Evolutionary conservation across 495 filamentous ascomycete genomes (phyloP), one percentile per base, ranked within the genome.

Genomic region (Hypoxylon subgilvum): DNA sequence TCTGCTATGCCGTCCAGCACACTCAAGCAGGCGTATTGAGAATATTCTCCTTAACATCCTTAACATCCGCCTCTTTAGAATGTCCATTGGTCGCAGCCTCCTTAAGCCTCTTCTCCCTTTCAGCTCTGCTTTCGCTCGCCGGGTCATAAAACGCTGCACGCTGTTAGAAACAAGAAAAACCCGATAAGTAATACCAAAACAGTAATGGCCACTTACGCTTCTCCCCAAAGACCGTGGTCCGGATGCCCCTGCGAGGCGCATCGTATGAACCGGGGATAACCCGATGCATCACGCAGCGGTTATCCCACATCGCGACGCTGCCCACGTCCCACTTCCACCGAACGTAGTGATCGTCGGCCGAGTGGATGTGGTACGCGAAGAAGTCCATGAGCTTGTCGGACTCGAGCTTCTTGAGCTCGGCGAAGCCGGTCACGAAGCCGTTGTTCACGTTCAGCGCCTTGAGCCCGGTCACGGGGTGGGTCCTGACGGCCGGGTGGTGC

Each of bases 291-390:
- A 72, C 75, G 32, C 73, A 76, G 39, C 75, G 38, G 62, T 84
- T 84, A 52, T 84, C 80, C 79, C 80, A 84, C 69, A 84, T 76
- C 5, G 79, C 80, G 10, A 82, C 74, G 36, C 72, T 74, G 2
- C 81, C 81, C 31, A 79, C 76, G n/a, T 68, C 68, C 81, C 79
- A 84, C 55, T 82, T 82, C 76, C 76, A 82, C 4, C 80, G 67
- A 10, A 82, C 79, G 42, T 70, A 72, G 53, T 82, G 76, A 53
- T 84, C 80, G 47, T 82, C 79, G 0, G 78, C 76, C 10, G 76
- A 74, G 56, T 82, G 81, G 40, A 82, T 76, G 52, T 82, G 79
- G 45, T 76, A 75, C 5, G 69, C 61, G 40, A 81, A 73, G 54
- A 82, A 82, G 25, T 82, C 75, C 2, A 83, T 70, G 12, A 82